These are phyloP conservation scores for Adansonia madagascariensis DNA, from an alignment of 441 rosid species.

Conservation along the genomic window DNA sequence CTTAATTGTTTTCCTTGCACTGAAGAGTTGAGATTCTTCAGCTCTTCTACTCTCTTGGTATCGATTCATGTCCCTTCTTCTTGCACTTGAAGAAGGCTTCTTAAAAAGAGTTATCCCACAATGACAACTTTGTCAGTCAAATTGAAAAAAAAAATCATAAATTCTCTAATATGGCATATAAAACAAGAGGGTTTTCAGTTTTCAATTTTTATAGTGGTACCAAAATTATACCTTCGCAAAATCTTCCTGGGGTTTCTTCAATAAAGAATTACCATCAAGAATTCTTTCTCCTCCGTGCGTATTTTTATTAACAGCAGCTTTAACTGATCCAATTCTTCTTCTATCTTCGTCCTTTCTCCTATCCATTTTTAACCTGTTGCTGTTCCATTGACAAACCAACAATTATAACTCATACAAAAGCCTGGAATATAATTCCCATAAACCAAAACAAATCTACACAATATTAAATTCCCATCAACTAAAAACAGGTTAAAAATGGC, in stretches of 20 bases:
- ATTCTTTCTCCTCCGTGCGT: constrained; percentile 45
- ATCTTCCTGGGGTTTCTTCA: constrained; percentile 41
- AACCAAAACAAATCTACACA: not conserved
- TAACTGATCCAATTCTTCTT: constrained; percentile 62
- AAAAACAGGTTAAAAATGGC: not conserved
- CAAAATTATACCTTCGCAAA: constrained; percentile 39
- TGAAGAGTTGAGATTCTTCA: constrained; percentile 54
- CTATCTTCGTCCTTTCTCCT: constrained; percentile 41
- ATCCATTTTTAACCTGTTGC: constrained; percentile 46
- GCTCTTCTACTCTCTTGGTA: constrained; percentile 54
- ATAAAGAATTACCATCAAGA: constrained; percentile 42
- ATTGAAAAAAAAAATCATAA: not conserved
- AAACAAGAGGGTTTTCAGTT: not conserved
- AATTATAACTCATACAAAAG: not conserved
- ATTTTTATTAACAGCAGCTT: constrained; percentile 52
- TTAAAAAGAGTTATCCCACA: constrained; percentile 20
- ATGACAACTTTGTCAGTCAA: not conserved
- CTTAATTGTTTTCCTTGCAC: constrained; percentile 44
- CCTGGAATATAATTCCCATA: not conserved
- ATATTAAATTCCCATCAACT: not conserved
- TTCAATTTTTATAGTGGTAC: not conserved
- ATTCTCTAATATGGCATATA: not conserved
- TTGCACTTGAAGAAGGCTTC: constrained; percentile 54
- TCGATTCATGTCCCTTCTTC: constrained; percentile 45
- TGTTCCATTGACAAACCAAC: constrained; percentile 22